Conservation (phyloP, 148 eudicot species). For the Pouteria glomerata region DNA sequence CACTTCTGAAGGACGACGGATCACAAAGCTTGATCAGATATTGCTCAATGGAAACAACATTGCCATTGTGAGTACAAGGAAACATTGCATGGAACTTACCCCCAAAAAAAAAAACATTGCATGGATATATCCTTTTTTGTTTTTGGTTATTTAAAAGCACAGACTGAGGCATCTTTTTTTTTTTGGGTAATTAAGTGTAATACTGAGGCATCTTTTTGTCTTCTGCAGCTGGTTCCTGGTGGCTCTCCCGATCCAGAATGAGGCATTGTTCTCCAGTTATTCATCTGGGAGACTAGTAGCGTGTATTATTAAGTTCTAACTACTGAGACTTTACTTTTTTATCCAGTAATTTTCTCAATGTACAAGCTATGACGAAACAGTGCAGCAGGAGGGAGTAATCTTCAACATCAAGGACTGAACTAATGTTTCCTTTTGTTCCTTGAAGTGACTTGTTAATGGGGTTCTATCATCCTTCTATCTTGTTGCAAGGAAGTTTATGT, state of each 20-base stretch:
- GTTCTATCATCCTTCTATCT: too few species aligned
- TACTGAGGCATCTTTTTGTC: conserved; percentile 9
- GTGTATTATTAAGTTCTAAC: too few species aligned
- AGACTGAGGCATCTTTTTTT: too few species aligned
- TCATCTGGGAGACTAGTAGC: neutral
- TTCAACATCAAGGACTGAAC: too few species aligned
- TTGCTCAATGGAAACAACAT: conserved; percentile 95
- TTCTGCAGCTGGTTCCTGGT: conserved; percentile 89
- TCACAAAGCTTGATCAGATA: conserved; percentile 96
- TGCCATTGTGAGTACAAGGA: conserved; percentile 67
- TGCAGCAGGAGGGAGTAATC: too few species aligned
- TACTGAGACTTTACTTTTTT: too few species aligned
- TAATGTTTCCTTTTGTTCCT: too few species aligned
- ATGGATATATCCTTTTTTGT: neutral
- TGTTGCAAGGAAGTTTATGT: too few species aligned
- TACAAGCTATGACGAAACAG: too few species aligned
- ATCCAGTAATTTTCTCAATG: neutral
- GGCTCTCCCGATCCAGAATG: conserved; percentile 86
- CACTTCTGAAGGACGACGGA: conserved; percentile 92
- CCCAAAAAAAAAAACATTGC: too few species aligned
- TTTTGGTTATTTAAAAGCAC: neutral
- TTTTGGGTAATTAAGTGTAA: too few species aligned
- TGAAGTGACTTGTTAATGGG: too few species aligned
- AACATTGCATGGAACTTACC: neutral
- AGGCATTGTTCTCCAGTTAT: neutral